Percentiles rank a stretch among this genome's conserved stretches.
Conservation (phyloP, 2,329 filamentous ascomycete genomes). For the Purpureocillium lavendulum region DNA sequence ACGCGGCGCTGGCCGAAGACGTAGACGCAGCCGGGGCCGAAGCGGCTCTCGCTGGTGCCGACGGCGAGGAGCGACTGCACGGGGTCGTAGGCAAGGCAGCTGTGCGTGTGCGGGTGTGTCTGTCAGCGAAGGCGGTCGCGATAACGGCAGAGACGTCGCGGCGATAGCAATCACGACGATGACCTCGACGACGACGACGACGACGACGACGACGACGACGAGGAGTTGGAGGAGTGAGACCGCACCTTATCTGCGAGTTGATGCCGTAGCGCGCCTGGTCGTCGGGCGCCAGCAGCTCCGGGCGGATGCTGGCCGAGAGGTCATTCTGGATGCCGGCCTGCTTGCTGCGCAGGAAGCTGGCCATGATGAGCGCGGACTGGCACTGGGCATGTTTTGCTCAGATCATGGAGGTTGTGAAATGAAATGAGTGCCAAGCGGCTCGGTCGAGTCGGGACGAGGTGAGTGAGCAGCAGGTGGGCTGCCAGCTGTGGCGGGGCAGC, state of each 20-base stretch:
- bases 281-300: conserved; percentile 74
- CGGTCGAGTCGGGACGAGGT: no score
- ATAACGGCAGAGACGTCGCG: no score
- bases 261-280: conserved; percentile 79
- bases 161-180: conserved; percentile 14
- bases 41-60: conserved; percentile 80
- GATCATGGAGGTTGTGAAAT: no score
- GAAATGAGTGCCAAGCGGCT: no score
- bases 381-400: no score
- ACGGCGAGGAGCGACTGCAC: conserved; percentile 89
- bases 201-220: conserved; percentile 8
- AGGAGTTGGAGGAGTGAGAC: no score
- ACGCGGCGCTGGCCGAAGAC: conserved; percentile 79
- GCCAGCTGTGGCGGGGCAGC: no score
- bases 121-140: no score
- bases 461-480: no score
- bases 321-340: conserved; percentile 90
- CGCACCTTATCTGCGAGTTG: conserved; percentile 61
- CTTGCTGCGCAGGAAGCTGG: conserved; percentile 82
- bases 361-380: conserved; percentile 45
- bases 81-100: conserved; percentile 83
- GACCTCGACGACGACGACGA: conserved; percentile 1
- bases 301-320: conserved; percentile 70
- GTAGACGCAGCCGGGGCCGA: conserved; percentile 81
- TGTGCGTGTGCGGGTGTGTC: conserved; percentile 19